phyloP scores from a whole-genome alignment of 2,329 filamentous ascomycete species.

The Raffaelea ambrosiae region DNA sequence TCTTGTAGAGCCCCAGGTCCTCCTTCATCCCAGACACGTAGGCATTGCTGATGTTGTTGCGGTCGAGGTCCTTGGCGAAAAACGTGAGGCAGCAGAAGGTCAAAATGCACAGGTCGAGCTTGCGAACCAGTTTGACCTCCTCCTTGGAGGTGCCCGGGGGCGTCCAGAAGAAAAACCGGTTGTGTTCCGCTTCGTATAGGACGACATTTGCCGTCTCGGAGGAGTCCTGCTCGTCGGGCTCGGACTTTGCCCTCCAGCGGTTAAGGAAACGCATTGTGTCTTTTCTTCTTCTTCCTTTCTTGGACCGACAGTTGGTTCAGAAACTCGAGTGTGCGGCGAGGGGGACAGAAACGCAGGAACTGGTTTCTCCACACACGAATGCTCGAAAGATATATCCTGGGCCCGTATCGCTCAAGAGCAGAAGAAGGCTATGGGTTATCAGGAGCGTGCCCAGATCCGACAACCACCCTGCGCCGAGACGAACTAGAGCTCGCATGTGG shows the following conservation, averaged over 20 bases:
- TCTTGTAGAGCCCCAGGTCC: conserved; percentile 40
- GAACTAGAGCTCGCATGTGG: neutral
- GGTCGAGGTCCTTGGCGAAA: conserved; percentile 38
- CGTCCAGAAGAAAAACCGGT: neutral
- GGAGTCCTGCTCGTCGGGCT: neutral
- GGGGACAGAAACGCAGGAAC: neutral
- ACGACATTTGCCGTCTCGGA: neutral
- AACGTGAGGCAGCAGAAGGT: conserved; percentile 38
- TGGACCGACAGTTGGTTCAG: neutral
- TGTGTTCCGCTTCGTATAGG: neutral
- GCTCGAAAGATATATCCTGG: neutral
- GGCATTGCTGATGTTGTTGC: conserved; percentile 27
- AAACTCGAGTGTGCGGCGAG: neutral
- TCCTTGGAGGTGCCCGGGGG: conserved; percentile 13
- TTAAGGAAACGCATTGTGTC: neutral
- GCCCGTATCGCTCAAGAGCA: neutral
- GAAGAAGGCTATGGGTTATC: neutral
- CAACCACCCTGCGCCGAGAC: neutral
- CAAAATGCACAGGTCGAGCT: conserved; percentile 33
- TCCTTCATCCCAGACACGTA: conserved; percentile 37
- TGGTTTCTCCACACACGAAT: neutral
- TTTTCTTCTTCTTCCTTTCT: neutral
- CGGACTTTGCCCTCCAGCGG: neutral
- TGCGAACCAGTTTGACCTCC: conserved; percentile 29
- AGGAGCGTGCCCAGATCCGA: neutral